These are phyloP conservation scores for Sherardia arvensis DNA, from an alignment of 257 asterid genomes.

Conservation along the genomic window DNA sequence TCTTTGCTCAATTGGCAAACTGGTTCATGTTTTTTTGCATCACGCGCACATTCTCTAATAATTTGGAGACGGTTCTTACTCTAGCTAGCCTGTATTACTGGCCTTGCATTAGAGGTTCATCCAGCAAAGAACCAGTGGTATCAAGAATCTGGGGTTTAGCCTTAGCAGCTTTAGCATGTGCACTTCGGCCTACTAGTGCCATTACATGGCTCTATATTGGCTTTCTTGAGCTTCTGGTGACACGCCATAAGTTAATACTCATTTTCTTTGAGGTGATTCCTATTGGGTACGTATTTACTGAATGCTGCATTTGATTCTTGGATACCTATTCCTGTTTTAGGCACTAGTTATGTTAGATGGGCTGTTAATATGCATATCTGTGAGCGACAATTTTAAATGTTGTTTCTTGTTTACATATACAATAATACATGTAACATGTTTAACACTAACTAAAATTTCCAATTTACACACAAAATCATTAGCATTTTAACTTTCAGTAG, in stretches of 20 bases:
- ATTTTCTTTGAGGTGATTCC: conserved; percentile 65
- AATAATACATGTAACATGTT: neutral
- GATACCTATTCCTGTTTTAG: neutral
- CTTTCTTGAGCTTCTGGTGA: conserved; percentile 42
- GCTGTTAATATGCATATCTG: neutral
- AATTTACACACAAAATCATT: neutral
- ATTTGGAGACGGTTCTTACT: conserved; percentile 85
- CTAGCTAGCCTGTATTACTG: conserved; percentile 79
- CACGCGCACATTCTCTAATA: conserved; percentile 77
- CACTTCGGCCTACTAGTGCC: conserved; percentile 92
- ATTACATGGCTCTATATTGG: conserved; percentile 85
- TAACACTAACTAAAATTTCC: neutral
- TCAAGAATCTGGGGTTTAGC: conserved; percentile 68
- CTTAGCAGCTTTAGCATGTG: conserved; percentile 79
- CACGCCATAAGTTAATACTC: conserved; percentile 48
- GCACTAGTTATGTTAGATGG: neutral
- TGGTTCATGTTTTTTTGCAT: conserved; percentile 98
- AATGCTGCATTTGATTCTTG: neutral
- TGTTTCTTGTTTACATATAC: neutral
- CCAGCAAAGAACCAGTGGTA: conserved; percentile 22
- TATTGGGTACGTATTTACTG: conserved; percentile 53
- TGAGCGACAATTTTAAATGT: too few relatives aligned
- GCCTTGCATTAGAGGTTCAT: conserved; percentile 70
- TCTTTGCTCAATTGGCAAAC: conserved; percentile 70
- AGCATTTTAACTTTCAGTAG: neutral